Evolutionary conservation across 768 basidiomycete genomes (phyloP).

Genomic region (Leccinum rimulosum): DNA sequence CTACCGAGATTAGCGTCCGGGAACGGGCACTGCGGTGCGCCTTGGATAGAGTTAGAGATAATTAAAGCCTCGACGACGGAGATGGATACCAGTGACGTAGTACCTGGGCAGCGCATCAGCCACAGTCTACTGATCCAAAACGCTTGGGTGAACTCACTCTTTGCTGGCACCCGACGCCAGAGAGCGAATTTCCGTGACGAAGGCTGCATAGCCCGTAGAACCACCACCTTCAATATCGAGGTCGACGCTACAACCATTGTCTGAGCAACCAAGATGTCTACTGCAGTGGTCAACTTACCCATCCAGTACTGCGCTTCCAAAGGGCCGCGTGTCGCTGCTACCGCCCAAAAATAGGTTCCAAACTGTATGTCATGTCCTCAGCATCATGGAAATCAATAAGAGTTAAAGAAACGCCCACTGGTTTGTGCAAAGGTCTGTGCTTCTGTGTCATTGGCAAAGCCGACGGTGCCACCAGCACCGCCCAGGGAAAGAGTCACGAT

Average conservation of each 20-base stretch:
- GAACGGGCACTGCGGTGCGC: slow-evolving; percentile 53
- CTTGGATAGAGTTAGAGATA: slow-evolving; percentile 8
- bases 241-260: slow-evolving; percentile 46
- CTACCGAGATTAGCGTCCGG: slow-evolving; percentile 61
- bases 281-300: slow-evolving; percentile 32
- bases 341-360: slow-evolving; percentile 52
- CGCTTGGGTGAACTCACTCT: slow-evolving; percentile 8
- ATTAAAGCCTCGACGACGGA: not conserved
- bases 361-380: slow-evolving; percentile 20
- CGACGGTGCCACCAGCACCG: slow-evolving; percentile 40
- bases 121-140: not conserved
- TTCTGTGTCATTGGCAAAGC: slow-evolving; percentile 38
- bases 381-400: not conserved
- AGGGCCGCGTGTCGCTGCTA: slow-evolving; percentile 40
- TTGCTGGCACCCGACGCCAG: slow-evolving; percentile 25
- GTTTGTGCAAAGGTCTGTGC: slow-evolving; percentile 34
- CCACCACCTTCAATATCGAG: slow-evolving; percentile 74
- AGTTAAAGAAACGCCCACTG: slow-evolving; percentile 15
- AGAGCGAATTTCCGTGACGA: slow-evolving; percentile 32
- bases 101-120: slow-evolving; percentile 40
- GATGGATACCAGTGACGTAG: slow-evolving; percentile 49
- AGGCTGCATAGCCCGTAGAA: slow-evolving; percentile 47
- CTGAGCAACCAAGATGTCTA: not conserved
- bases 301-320: slow-evolving; percentile 45
- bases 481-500: slow-evolving; percentile 46